phyloP scores from a whole-genome alignment of 139 green algal genomes.

The Haematococcus lacustris region DNA sequence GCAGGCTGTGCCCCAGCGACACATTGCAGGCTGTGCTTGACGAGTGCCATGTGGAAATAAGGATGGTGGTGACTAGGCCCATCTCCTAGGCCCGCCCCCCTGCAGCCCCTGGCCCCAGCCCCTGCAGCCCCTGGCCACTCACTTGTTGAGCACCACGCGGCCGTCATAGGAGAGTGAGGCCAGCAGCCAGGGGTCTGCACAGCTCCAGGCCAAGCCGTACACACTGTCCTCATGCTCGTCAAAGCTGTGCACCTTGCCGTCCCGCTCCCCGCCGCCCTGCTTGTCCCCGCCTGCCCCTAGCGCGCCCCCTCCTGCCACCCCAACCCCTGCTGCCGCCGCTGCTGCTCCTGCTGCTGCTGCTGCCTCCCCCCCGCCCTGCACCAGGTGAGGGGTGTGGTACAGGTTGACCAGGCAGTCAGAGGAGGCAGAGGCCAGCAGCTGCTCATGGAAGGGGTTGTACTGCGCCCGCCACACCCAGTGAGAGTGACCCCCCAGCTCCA shows the following conservation, averaged over 20 bases:
- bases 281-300: too few relatives aligned
- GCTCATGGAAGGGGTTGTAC: slow-evolving; percentile 64
- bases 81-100: not conserved
- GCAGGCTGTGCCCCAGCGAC: too few relatives aligned
- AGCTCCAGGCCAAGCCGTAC: slow-evolving; percentile 71
- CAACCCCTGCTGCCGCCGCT: too few relatives aligned
- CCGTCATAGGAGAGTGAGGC: slow-evolving; percentile 78
- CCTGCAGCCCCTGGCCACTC: too few relatives aligned
- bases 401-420: slow-evolving; percentile 60
- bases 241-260: slow-evolving; percentile 51
- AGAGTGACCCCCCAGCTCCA: slow-evolving; percentile 60
- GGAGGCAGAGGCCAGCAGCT: slow-evolving; percentile 60
- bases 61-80: too few relatives aligned
- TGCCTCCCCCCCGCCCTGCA: not conserved
- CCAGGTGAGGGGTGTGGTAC: slow-evolving; percentile 45
- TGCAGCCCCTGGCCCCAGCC: not conserved
- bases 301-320: too few relatives aligned
- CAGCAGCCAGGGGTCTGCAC: slow-evolving; percentile 67
- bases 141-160: slow-evolving; percentile 56
- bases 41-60: not conserved
- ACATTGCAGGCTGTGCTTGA: too few relatives aligned
- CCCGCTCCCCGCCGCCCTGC: slow-evolving; percentile 20
- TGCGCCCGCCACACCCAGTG: slow-evolving; percentile 77
- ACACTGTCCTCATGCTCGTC: slow-evolving; percentile 81
- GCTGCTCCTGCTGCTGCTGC: too few relatives aligned